These are phyloP conservation scores for Ceratocystis albifundus DNA, from an alignment of 2,329 filamentous ascomycete genomes.

Conservation along the genomic window DNA sequence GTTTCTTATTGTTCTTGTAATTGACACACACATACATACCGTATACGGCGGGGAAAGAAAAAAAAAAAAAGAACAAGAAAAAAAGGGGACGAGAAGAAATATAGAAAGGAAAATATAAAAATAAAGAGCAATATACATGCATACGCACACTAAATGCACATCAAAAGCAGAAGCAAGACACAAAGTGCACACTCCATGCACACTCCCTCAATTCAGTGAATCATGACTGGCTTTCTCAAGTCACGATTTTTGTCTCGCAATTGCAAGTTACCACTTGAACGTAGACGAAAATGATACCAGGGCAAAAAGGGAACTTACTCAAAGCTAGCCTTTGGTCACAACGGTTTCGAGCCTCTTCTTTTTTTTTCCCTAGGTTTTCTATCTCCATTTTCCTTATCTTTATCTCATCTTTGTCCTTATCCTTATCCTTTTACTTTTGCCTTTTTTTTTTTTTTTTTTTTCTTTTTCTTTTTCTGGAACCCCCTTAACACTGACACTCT, in stretches of 20 bases:
- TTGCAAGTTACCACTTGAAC: no score
- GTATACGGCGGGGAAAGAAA: not conserved
- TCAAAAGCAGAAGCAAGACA: not conserved
- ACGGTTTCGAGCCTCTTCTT: not conserved
- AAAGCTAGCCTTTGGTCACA: no score
- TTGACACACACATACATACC: not conserved
- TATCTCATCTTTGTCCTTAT: not conserved
- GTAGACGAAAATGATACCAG: no score
- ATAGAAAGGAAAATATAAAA: not conserved
- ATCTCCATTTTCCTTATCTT: not conserved
- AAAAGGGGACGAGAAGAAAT: not conserved
- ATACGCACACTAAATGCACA: not conserved
- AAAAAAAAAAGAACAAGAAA: slow-evolving; percentile 6
- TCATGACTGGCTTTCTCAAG: not conserved
- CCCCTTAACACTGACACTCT: not conserved
- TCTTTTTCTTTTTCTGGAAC: not conserved
- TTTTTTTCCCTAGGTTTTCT: not conserved
- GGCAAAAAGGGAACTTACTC: no score
- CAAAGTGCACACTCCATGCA: not conserved
- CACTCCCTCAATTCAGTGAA: not conserved
- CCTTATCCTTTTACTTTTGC: not conserved
- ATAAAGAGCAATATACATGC: not conserved
- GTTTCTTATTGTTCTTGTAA: not conserved
- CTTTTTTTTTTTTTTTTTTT: not conserved
- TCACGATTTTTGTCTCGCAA: not conserved